These are phyloP conservation scores for Podochytrium sp. DNA, from an alignment of 192 early-diverging fungal species.

Conservation along the genomic window DNA sequence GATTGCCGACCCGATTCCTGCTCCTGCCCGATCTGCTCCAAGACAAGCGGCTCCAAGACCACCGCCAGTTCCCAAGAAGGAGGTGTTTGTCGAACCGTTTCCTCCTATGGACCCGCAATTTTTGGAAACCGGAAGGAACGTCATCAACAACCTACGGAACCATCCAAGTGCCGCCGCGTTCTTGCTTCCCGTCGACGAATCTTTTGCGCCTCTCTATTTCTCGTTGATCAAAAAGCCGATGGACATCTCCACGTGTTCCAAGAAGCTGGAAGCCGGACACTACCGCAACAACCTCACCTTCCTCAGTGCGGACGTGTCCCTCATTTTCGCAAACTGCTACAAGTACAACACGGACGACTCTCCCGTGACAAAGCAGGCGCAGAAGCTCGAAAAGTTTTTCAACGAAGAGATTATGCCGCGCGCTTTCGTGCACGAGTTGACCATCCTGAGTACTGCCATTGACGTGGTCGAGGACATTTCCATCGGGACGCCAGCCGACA, in stretches of 20 bases:
- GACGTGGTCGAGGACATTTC: constrained; percentile 9
- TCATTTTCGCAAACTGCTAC: constrained; percentile 75
- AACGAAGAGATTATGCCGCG: constrained; percentile 25
- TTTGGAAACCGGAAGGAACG: constrained; percentile 17
- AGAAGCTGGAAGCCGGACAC: constrained; percentile 53
- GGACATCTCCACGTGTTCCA: constrained; percentile 70
- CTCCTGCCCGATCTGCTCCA: constrained; percentile 6
- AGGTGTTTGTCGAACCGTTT: constrained; percentile 6
- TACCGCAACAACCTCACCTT: constrained; percentile 52
- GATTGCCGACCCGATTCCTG: not conserved
- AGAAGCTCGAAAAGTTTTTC: constrained; percentile 38
- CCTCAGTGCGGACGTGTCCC: constrained; percentile 64
- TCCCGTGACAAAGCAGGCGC: constrained; percentile 34
- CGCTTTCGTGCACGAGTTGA: constrained; percentile 14
- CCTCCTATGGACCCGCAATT: constrained; percentile 46
- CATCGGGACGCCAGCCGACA: not conserved
- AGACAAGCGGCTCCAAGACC: constrained; percentile 27
- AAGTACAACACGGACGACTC: constrained; percentile 68
- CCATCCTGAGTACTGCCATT: constrained; percentile 10
- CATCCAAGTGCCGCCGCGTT: constrained; percentile 42
- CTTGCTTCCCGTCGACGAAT: constrained; percentile 42
- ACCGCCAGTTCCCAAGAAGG: constrained; percentile 26
- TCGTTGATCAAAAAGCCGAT: constrained; percentile 67
- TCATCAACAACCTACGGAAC: constrained; percentile 32
- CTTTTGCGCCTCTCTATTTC: constrained; percentile 39